These are phyloP conservation scores for Citrus medica DNA, from an alignment of 345 rosid genomes.

Conservation along the genomic window DNA sequence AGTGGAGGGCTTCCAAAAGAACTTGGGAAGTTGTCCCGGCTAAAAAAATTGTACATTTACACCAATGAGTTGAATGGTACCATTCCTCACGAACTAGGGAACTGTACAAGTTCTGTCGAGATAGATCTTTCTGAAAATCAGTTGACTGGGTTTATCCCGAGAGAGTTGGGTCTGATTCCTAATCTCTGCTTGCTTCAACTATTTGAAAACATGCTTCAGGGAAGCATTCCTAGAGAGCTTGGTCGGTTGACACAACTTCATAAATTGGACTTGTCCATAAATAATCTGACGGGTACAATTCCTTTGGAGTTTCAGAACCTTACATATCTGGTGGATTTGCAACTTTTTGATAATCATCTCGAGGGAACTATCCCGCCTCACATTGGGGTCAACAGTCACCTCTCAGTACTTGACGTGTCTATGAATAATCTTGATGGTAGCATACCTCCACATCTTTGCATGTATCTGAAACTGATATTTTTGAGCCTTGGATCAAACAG, in stretches of 20 bases:
- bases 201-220: constrained; percentile 62
- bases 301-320: constrained; percentile 63
- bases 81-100: constrained; percentile 63
- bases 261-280: constrained; percentile 77
- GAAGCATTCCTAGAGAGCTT: constrained; percentile 65
- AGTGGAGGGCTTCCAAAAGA: constrained; percentile 58
- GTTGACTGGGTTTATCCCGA: constrained; percentile 58
- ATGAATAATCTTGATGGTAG: constrained; percentile 55
- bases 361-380: constrained; percentile 64
- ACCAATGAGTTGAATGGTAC: constrained; percentile 67
- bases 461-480: constrained; percentile 56
- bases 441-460: constrained; percentile 70
- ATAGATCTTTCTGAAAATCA: constrained; percentile 82
- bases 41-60: constrained; percentile 62
- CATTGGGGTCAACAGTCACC: constrained; percentile 51
- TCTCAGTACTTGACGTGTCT: constrained; percentile 66
- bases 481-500: constrained; percentile 72
- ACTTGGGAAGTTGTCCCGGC: constrained; percentile 46
- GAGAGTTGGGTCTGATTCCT: constrained; percentile 49
- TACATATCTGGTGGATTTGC: constrained; percentile 50
- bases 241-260: constrained; percentile 49
- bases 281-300: constrained; percentile 55
- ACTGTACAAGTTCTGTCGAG: constrained; percentile 48
- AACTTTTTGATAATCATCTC: constrained; percentile 70
- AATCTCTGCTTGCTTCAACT: constrained; percentile 61